Conservation (phyloP, 2,329 filamentous ascomycete genomes). For the Colletotrichum sojae region DNA sequence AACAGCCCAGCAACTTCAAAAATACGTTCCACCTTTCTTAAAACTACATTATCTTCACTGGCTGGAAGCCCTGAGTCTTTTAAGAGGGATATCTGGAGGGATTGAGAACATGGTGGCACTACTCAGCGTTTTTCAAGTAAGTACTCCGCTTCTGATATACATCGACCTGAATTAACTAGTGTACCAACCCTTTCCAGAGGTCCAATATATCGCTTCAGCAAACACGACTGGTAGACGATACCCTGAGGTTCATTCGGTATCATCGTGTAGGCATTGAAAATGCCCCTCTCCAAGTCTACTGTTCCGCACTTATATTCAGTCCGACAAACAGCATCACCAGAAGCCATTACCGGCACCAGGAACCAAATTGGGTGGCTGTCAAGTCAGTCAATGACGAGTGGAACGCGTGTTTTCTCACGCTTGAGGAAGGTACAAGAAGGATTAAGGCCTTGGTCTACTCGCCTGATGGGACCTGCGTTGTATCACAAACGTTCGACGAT, state of each 20-base stretch:
- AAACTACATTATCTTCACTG: constrained; percentile 52
- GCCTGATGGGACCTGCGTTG: no score
- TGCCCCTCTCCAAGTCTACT: not conserved
- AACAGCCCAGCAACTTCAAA: not conserved
- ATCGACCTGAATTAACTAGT: no score
- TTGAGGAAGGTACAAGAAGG: no score
- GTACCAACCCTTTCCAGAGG: not conserved
- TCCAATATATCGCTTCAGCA: not conserved
- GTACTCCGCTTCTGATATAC: not conserved
- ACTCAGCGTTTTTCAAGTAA: not conserved
- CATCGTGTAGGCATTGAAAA: not conserved
- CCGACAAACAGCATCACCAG: not conserved
- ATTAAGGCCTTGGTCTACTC: no score
- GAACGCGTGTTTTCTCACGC: no score
- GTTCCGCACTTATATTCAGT: not conserved
- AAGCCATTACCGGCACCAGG: not conserved
- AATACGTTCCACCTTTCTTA: constrained; percentile 48
- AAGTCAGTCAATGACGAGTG: no score
- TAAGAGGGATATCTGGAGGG: constrained; percentile 44
- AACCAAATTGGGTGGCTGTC: no score
- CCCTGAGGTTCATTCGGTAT: not conserved
- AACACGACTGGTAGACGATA: not conserved
- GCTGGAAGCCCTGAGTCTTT: constrained; percentile 56
- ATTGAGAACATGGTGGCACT: not conserved
- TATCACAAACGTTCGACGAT: no score